Conservation (phyloP, 2,329 filamentous ascomycete species). For the Colletotrichum scovillei region DNA sequence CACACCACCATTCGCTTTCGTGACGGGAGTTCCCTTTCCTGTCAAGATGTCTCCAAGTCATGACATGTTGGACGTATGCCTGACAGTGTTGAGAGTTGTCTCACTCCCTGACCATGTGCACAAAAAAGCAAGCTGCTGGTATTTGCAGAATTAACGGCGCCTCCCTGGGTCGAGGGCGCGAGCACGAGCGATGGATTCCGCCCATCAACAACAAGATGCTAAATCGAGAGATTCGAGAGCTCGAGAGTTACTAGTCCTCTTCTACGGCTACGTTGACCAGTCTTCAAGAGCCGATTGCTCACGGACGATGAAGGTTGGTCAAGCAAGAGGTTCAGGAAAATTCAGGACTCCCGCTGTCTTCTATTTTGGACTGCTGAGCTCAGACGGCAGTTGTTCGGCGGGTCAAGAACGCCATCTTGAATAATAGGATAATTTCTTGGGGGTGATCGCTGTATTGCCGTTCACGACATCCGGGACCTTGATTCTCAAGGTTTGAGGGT, state of each 20-base stretch:
- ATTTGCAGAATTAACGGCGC: conserved; percentile 13
- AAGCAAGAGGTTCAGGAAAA: conserved; percentile 30
- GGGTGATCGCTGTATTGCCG: not conserved
- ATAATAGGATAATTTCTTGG: not conserved
- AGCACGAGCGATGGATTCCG: conserved; percentile 18
- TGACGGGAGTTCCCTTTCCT: conserved; percentile 9
- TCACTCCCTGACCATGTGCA: conserved; percentile 20
- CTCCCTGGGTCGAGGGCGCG: not conserved
- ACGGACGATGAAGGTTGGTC: conserved; percentile 17
- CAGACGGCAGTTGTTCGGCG: not conserved
- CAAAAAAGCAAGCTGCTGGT: conserved; percentile 5
- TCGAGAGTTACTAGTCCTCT: not conserved
- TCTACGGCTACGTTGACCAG: not conserved
- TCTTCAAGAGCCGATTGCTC: conserved; percentile 24
- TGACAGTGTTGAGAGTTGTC: conserved; percentile 10
- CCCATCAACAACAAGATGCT: not conserved
- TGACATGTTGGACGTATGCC: conserved; percentile 25
- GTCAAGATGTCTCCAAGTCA: conserved; percentile 28
- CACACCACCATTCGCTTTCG: conserved; percentile 1
- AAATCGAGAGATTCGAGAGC: conserved; percentile 9
- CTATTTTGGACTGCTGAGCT: conserved; percentile 26
- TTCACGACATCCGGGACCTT: not conserved
- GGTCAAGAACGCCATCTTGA: conserved; percentile 11
- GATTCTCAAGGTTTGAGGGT: not conserved
- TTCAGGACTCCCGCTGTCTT: conserved; percentile 29